phyloP scores from a whole-genome alignment of 371 early-diverging fungal species.

The Apophysomyces ossiformis region DNA sequence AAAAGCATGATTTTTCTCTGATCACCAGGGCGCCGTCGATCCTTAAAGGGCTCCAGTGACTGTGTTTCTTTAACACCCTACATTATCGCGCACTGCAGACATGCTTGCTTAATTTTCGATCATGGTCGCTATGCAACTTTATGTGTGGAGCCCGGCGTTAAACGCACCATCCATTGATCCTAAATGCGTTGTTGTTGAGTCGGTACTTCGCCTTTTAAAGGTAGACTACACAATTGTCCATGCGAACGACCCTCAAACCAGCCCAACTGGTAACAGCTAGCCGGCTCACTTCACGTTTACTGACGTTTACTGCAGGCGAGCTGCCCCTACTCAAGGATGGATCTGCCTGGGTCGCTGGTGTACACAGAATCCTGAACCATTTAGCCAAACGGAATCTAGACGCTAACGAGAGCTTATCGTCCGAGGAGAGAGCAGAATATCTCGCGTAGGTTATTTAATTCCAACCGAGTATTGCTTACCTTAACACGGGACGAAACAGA shows the following conservation, averaged over 20 bases:
- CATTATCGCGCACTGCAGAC: neutral
- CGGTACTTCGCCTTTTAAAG: conserved; percentile 57
- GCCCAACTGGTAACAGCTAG: conserved; percentile 56
- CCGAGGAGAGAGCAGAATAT: conserved; percentile 56
- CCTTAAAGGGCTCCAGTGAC: neutral
- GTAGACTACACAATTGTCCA: conserved; percentile 52
- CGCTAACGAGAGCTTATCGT: conserved; percentile 50
- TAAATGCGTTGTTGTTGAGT: conserved; percentile 56
- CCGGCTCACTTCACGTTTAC: neutral
- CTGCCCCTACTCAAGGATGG: conserved; percentile 67
- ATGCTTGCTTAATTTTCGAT: neutral
- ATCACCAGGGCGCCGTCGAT: too few species aligned
- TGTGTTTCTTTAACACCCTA: neutral
- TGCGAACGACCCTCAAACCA: conserved; percentile 59
- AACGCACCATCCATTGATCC: conserved; percentile 67
- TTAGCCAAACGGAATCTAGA: conserved; percentile 52
- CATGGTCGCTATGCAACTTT: conserved; percentile 49
- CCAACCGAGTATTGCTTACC: neutral
- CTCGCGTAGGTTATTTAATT: conserved; percentile 42
- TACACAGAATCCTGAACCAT: conserved; percentile 57
- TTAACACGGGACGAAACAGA: conserved; percentile 21
- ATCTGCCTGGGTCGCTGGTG: conserved; percentile 62
- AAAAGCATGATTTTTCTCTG: too few species aligned
- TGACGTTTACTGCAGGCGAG: conserved; percentile 46
- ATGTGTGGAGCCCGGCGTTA: conserved; percentile 63